Evolutionary conservation across 495 filamentous ascomycete species (phyloP).

Genomic region (Neurospora sp.): DNA sequence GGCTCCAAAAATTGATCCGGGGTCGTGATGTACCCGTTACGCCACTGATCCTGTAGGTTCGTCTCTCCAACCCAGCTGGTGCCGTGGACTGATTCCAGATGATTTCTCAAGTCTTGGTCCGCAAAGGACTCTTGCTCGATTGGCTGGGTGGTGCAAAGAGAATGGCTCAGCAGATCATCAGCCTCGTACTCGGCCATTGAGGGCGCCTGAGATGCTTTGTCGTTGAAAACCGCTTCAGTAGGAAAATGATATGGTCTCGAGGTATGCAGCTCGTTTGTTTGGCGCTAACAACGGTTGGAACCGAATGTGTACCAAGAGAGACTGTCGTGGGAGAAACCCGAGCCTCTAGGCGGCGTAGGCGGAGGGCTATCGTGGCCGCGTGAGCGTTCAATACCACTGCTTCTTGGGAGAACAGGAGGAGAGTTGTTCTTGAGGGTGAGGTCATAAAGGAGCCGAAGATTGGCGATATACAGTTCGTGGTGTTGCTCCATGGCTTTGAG

Average conservation of each 20-base stretch:
- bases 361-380: constrained; percentile 3
- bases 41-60: not conserved
- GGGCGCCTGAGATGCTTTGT: not conserved
- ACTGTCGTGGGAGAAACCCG: constrained; percentile 8
- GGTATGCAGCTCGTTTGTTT: constrained; percentile 22
- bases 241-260: not conserved
- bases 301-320: not conserved
- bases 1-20: not conserved
- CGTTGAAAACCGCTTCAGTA: not conserved
- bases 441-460: constrained; percentile 24
- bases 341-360: constrained; percentile 7
- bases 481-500: constrained; percentile 24
- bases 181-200: not conserved
- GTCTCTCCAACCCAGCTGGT: not conserved
- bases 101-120: not conserved
- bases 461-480: constrained; percentile 26
- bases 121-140: not conserved
- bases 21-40: not conserved
- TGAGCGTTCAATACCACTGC: constrained; percentile 2
- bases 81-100: not conserved
- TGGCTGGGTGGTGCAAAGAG: not conserved
- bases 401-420: not conserved
- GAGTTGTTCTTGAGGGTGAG: constrained; percentile 6
- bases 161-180: not conserved
- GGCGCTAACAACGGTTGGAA: not conserved